These are phyloP conservation scores for Boletus edulis DNA, from an alignment of 768 basidiomycete genomes.

Conservation along the genomic window DNA sequence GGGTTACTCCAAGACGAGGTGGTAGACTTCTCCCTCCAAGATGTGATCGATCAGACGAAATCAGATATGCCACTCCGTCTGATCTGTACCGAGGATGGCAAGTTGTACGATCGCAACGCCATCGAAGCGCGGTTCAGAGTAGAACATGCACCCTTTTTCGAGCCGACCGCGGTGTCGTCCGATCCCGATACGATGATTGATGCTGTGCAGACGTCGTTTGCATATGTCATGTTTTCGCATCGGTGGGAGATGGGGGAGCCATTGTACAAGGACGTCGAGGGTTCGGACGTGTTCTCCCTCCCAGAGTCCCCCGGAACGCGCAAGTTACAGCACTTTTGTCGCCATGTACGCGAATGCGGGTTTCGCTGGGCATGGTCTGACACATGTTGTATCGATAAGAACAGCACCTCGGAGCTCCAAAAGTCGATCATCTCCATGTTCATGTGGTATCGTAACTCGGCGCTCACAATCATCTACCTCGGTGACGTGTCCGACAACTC, in stretches of 20 bases:
- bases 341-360: conserved; percentile 15
- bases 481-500: conserved; percentile 15
- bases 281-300: conserved; percentile 15
- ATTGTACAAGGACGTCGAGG: conserved; percentile 14
- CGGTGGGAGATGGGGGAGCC: conserved; percentile 20
- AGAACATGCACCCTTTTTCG: conserved; percentile 15
- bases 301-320: conserved; percentile 4
- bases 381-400: conserved; percentile 29
- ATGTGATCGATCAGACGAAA: conserved; percentile 11
- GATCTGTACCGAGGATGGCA: conserved; percentile 25
- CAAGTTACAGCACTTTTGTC: conserved; percentile 21
- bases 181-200: neutral
- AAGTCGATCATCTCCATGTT: conserved; percentile 33
- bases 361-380: conserved; percentile 29
- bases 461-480: conserved; percentile 25
- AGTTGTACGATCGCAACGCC: conserved; percentile 16
- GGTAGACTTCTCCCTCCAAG: conserved; percentile 7
- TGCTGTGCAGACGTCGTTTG: conserved; percentile 14
- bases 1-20: neutral
- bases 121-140: conserved; percentile 15
- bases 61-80: conserved; percentile 24
- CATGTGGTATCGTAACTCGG: conserved; percentile 26
- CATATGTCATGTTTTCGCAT: conserved; percentile 26
- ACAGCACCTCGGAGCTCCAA: conserved; percentile 27
- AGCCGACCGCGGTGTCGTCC: neutral